Percentiles rank a stretch among this genome's conserved stretches.
These are phyloP conservation scores for Tylopilus balloui DNA, from an alignment of 768 basidiomycete species.

Conservation along the genomic window DNA sequence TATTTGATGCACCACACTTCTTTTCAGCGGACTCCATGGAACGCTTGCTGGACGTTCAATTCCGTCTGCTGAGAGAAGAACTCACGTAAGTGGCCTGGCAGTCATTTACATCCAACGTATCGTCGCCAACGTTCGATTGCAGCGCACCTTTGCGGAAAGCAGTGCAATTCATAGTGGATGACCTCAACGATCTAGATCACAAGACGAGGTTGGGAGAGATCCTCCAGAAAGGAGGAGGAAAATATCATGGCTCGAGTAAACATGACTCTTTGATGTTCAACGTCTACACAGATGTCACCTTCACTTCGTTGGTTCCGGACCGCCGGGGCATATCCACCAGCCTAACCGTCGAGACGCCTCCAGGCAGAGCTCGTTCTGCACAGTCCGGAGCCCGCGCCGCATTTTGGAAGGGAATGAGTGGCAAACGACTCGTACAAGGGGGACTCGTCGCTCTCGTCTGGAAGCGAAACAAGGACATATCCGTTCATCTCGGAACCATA, in stretches of 20 bases:
- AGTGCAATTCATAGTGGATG: slow-evolving; percentile 45
- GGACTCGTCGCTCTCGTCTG: slow-evolving; percentile 61
- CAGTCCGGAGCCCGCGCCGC: slow-evolving; percentile 37
- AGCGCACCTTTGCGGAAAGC: slow-evolving; percentile 53
- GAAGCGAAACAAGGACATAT: slow-evolving; percentile 28
- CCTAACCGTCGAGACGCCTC: slow-evolving; percentile 49
- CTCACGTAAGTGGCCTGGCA: slow-evolving; percentile 43
- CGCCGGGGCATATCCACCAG: slow-evolving; percentile 48
- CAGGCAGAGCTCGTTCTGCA: slow-evolving; percentile 46
- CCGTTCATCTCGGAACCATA: slow-evolving; percentile 54
- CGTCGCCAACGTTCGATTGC: neutral
- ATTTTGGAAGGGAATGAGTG: slow-evolving; percentile 60
- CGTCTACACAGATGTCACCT: slow-evolving; percentile 52
- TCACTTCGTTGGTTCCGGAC: slow-evolving; percentile 45
- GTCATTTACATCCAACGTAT: neutral
- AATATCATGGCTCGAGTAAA: slow-evolving; percentile 45
- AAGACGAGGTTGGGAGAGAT: slow-evolving; percentile 43
- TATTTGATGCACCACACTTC: slow-evolving; percentile 60
- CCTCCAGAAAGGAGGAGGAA: slow-evolving; percentile 52
- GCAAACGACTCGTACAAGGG: slow-evolving; percentile 57
- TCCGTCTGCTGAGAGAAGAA: slow-evolving; percentile 70
- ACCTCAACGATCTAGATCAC: slow-evolving; percentile 29
- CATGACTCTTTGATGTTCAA: slow-evolving; percentile 57
- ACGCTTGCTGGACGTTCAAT: slow-evolving; percentile 66
- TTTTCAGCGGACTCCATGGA: slow-evolving; percentile 56